Percentiles rank a stretch among this genome's conserved stretches.
phyloP scores from a whole-genome alignment of 2,329 filamentous ascomycete species.

The Curvularia verruculosa region DNA sequence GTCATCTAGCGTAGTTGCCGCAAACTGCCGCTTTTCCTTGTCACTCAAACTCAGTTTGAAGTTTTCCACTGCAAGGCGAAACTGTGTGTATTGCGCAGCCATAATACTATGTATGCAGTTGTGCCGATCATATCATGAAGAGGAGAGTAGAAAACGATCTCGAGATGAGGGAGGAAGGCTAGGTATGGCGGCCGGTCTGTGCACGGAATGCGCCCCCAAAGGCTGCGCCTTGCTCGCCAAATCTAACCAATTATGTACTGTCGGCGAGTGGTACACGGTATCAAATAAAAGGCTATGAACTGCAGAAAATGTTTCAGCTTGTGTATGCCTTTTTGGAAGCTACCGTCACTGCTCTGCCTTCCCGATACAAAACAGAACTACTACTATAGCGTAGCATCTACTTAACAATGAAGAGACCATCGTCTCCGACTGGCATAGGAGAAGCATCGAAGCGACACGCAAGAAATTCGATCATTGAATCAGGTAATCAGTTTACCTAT shows the following conservation, averaged over 20 bases:
- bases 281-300: not conserved
- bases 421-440: not conserved
- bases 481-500: not conserved
- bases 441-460: not conserved
- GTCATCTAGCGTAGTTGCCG: slow-evolving; percentile 24
- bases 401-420: not conserved
- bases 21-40: slow-evolving; percentile 16
- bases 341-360: not conserved
- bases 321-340: not conserved
- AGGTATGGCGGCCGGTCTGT: not conserved
- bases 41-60: slow-evolving; percentile 14
- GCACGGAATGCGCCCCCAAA: not conserved
- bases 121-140: not conserved
- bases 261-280: not conserved
- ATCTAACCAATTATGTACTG: not conserved
- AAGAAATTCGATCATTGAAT: no score
- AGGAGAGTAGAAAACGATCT: not conserved
- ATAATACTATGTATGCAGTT: not conserved
- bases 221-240: not conserved
- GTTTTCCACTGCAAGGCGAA: slow-evolving; percentile 11
- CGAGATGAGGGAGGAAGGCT: not conserved
- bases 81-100: not conserved
- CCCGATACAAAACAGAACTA: not conserved
- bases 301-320: not conserved
- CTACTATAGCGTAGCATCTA: not conserved